Evolutionary conservation across 148 eudicot species (phyloP).

Genomic region (Chenopodium quinoa): DNA sequence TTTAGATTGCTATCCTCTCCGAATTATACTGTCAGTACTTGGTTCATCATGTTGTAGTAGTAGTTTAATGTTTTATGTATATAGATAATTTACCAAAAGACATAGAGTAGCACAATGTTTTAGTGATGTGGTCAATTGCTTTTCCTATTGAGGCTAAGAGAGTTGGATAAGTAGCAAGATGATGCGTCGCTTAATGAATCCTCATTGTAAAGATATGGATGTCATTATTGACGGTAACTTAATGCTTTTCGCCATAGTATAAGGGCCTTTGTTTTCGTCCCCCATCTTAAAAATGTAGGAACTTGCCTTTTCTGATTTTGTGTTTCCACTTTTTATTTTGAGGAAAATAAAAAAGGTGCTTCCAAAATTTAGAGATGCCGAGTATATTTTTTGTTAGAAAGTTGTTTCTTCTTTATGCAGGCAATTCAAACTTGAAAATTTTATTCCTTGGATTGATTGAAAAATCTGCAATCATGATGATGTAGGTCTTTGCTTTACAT

Average conservation of each 20-base stretch:
- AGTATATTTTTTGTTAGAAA: not conserved
- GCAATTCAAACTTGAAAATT: not conserved
- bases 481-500: constrained; percentile 14
- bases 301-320: not conserved
- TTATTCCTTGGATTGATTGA: not conserved
- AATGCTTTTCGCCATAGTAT: not conserved
- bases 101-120: not conserved
- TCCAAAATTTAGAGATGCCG: not conserved
- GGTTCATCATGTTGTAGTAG: not conserved
- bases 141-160: not conserved
- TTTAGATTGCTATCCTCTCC: not conserved
- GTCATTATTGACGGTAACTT: not conserved
- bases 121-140: not conserved
- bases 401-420: not conserved
- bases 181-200: not conserved
- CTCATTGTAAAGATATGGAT: not conserved
- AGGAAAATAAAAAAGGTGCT: not conserved
- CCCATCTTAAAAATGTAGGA: not conserved
- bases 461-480: constrained; percentile 2
- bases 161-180: not conserved
- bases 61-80: not conserved
- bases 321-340: not conserved
- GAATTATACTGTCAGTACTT: not conserved
- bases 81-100: too few species aligned
- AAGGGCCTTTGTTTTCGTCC: too few species aligned